Evolutionary conservation across 1,284 basidiomycete genomes (phyloP).

Genomic region (Rhodotorula sp.): DNA sequence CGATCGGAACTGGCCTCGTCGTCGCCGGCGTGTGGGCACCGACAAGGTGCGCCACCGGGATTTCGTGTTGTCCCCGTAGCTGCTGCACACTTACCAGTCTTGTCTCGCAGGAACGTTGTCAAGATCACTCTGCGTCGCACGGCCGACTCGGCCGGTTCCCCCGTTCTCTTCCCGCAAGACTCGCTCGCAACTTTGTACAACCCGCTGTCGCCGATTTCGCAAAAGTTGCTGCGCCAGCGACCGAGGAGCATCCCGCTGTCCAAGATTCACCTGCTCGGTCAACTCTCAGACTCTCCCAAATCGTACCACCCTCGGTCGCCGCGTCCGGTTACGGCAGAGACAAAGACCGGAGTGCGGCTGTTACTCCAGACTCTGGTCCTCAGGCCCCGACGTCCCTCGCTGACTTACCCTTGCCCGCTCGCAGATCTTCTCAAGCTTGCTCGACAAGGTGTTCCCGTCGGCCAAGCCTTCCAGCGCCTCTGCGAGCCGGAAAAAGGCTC

Average conservation of each 20-base stretch:
- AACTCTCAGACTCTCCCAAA: conserved; percentile 15
- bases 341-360: conserved; percentile 1
- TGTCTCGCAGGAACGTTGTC: conserved; percentile 18
- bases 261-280: conserved; percentile 27
- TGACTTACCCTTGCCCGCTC: neutral
- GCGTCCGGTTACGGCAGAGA: neutral
- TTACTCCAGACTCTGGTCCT: neutral
- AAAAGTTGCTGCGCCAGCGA: conserved; percentile 3
- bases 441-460: conserved; percentile 4
- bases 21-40: conserved; percentile 28
- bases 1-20: conserved; percentile 15
- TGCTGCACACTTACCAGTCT: neutral
- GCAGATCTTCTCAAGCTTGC: conserved; percentile 11
- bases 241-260: conserved; percentile 20
- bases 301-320: conserved; percentile 30
- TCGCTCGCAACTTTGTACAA: conserved; percentile 25
- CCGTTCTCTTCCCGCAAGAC: conserved; percentile 28
- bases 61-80: neutral
- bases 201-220: conserved; percentile 17
- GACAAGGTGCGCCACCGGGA: conserved; percentile 6
- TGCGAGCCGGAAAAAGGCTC: conserved; percentile 4
- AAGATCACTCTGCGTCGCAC: conserved; percentile 28
- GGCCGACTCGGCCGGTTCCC: neutral
- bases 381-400: neutral
- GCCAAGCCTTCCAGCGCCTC: neutral